phyloP scores from a whole-genome alignment of 306 rosid species.

The Hylodesmum podocarpum region DNA sequence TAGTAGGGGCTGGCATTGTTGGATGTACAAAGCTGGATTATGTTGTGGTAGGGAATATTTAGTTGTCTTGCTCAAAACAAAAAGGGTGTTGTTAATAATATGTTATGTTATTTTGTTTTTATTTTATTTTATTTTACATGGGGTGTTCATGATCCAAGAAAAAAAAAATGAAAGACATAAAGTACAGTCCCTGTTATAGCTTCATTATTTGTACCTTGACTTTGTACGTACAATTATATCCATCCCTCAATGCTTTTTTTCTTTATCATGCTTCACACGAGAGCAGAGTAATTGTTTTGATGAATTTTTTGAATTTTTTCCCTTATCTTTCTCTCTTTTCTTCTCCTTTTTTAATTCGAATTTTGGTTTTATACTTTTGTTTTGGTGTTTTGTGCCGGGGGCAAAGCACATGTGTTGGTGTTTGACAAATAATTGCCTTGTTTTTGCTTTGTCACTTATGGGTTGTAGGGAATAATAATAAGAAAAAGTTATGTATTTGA shows the following conservation, averaged over 20 bases:
- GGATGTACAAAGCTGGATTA: constrained; percentile 32
- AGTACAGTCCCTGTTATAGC: constrained; percentile 13
- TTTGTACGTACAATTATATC: constrained; percentile 29
- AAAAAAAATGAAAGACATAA: not conserved
- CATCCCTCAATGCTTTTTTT: not conserved
- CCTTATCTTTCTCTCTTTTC: not conserved
- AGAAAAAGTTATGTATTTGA: not conserved
- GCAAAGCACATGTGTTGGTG: constrained; percentile 24
- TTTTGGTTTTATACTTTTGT: not conserved
- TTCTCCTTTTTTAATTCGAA: not conserved
- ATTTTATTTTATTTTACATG: no score
- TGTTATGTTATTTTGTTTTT: constrained; percentile 31
- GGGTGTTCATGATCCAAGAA: constrained; percentile 38
- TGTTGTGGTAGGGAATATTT: constrained; percentile 33
- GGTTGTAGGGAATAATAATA: not conserved
- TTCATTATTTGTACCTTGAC: constrained; percentile 21
- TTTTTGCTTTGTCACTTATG: not conserved
- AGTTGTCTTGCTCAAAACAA: constrained; percentile 39
- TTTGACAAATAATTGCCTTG: not conserved
- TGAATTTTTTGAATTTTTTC: constrained; percentile 1
- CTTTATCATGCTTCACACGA: constrained; percentile 26
- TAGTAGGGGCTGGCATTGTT: constrained; percentile 33
- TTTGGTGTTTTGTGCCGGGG: constrained; percentile 15
- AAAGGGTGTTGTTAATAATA: no score
- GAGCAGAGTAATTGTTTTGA: not conserved